A percentile compares a stretch with the other conserved stretches of the same genome.
Conservation (phyloP, 108 stramenopile genomes). For the Cyclostephanos tholiformis region DNA sequence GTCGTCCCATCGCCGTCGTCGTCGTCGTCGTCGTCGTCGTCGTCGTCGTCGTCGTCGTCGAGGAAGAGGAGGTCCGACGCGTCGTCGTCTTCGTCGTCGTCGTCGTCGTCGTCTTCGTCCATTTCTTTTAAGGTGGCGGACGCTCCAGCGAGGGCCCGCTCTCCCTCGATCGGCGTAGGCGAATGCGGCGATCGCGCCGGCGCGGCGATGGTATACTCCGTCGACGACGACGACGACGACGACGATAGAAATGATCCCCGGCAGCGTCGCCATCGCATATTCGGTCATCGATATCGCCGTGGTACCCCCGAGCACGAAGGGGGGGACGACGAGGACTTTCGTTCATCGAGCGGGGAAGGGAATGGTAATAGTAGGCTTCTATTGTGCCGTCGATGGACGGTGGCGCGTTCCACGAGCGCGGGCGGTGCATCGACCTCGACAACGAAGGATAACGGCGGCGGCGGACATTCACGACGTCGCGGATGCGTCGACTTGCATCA, state of each 20-base stretch:
- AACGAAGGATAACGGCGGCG: no score
- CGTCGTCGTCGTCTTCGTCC: no score
- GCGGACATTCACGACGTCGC: neutral
- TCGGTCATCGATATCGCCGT: neutral
- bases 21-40: neutral
- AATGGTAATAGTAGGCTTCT: constrained; percentile 21
- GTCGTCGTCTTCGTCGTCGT: neutral
- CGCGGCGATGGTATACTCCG: neutral
- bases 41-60: no score
- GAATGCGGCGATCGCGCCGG: neutral
- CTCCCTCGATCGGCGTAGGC: no score
- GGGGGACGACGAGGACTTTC: constrained; percentile 8
- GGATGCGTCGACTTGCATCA: constrained; percentile 33
- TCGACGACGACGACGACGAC: neutral
- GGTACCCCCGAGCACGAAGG: neutral
- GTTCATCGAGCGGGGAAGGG: neutral
- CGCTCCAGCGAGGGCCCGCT: no score
- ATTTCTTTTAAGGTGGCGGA: no score
- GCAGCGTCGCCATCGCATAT: no score
- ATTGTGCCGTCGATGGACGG: constrained; percentile 77
- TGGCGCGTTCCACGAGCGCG: constrained; percentile 51
- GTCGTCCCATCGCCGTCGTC: constrained; percentile 7
- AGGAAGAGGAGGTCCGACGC: neutral
- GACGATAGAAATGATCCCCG: neutral
- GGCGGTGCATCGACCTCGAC: neutral